phyloP scores from a whole-genome alignment of 2,329 filamentous ascomycete genomes.

The Hortaea sp. region DNA sequence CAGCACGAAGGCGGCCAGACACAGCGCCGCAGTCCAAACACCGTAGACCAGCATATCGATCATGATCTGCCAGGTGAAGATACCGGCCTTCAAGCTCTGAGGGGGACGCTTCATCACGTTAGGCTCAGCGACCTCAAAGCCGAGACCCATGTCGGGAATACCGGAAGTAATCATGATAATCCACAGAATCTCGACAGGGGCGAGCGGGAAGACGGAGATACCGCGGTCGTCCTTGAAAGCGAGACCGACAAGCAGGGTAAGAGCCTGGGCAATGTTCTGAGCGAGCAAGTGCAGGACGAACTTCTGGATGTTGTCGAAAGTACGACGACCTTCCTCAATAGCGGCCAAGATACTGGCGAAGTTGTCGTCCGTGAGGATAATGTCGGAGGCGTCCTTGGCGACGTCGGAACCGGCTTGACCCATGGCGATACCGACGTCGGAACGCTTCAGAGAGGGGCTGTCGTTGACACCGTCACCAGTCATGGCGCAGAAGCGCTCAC shows the following conservation, averaged over 20 bases:
- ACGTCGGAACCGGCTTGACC: conserved; percentile 67
- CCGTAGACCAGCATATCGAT: conserved; percentile 74
- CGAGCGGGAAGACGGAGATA: conserved; percentile 75
- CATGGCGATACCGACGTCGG: conserved; percentile 81
- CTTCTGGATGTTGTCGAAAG: conserved; percentile 85
- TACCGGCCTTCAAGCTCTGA: conserved; percentile 55
- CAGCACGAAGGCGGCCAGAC: conserved; percentile 50
- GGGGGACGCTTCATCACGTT: conserved; percentile 76
- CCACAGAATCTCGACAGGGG: conserved; percentile 82
- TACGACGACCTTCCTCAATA: conserved; percentile 71
- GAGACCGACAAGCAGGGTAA: conserved; percentile 69
- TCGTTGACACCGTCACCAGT: conserved; percentile 85
- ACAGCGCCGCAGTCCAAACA: conserved; percentile 61
- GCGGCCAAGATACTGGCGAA: conserved; percentile 78
- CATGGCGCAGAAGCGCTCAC: conserved; percentile 71
- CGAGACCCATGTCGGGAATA: conserved; percentile 79
- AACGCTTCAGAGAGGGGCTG: conserved; percentile 66
- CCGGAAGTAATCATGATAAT: conserved; percentile 89
- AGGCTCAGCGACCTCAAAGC: conserved; percentile 62
- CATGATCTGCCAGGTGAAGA: conserved; percentile 70
- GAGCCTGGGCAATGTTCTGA: conserved; percentile 88
- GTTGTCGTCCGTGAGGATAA: conserved; percentile 81
- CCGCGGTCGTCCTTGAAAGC: conserved; percentile 63
- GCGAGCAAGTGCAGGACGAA: conserved; percentile 84
- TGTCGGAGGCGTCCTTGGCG: conserved; percentile 71